Conservation (phyloP, 768 basidiomycete genomes). For the Pholiota conissans region DNA sequence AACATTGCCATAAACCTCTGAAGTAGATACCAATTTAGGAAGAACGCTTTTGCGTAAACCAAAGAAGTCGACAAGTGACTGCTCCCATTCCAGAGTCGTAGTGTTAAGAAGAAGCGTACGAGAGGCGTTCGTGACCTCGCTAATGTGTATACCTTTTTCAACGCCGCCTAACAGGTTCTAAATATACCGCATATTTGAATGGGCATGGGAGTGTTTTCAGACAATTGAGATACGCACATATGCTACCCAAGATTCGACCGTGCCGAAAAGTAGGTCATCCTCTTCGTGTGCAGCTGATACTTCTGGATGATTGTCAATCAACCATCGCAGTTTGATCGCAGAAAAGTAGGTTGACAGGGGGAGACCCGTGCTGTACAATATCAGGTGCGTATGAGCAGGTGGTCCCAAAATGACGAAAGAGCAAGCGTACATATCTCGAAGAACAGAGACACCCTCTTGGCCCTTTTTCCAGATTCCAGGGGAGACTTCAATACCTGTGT, state of each 20-base stretch:
- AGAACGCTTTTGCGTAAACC: slow-evolving; percentile 74
- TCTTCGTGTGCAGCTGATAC: slow-evolving; percentile 77
- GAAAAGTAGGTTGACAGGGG: slow-evolving; percentile 99
- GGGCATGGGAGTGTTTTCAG: slow-evolving; percentile 12
- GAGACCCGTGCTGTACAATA: slow-evolving; percentile 77
- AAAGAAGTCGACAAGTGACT: slow-evolving; percentile 84
- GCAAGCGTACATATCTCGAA: slow-evolving; percentile 63
- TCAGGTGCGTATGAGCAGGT: neutral
- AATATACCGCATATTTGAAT: slow-evolving; percentile 2
- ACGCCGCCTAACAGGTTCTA: slow-evolving; percentile 86
- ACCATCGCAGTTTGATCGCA: slow-evolving; percentile 94
- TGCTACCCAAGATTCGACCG: slow-evolving; percentile 95
- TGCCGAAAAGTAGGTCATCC: slow-evolving; percentile 88
- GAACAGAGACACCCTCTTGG: slow-evolving; percentile 59
- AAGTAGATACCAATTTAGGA: slow-evolving; percentile 86
- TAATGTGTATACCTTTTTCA: slow-evolving; percentile 71
- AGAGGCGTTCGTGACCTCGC: slow-evolving; percentile 95
- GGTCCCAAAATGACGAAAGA: neutral
- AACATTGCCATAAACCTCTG: slow-evolving; percentile 88
- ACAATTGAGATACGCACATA: slow-evolving; percentile 57
- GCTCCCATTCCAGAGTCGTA: slow-evolving; percentile 79
- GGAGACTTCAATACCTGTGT: slow-evolving; percentile 72
- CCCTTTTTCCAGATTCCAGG: slow-evolving; percentile 71
- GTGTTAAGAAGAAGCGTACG: slow-evolving; percentile 92
- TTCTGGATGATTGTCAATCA: slow-evolving; percentile 83